Base-by-base conservation (phyloP, 179 eudicot species). In the Amaranthus tricolor region DNA sequence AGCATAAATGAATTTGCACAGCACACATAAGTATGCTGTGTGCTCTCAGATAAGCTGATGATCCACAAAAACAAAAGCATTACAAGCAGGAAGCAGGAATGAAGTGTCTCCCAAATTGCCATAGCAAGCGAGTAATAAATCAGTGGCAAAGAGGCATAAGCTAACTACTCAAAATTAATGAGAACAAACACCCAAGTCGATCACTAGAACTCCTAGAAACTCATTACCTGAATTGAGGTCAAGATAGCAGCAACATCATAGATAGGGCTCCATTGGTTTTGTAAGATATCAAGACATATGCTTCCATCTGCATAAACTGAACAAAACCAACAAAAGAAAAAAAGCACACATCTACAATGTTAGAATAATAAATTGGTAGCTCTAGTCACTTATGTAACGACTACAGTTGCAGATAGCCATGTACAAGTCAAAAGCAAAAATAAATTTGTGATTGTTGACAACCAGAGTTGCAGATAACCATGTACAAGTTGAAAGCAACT, bases 241-340 rank as follows among this genome's bases (percentile, higher is more conserved):
- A 91, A 89, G 83, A 89, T 91, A 60, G 97, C 97, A 75, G 97
- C 97, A 49, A 89, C 97, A 78, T 91, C 97, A 82, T 91, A 91
- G 21, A 91, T 91, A 53, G 97, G 97, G 77, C 97, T 91, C 97
- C 97, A 91, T 74, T 91, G 97, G 73, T 91, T 91, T 87, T 91
- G 97, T 79, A 91, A 85, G 70, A 91, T 91, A 76, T 91, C 97
- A 82, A 91, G 81, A 82, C 97, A 91, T 45, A 91, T 91, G 80
- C 97, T 91, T 70, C 97, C 93, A 80, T 89, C 97, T 2, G 97
- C 97, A 84, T 91, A 91, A 78, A 88, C 94, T 89, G 40, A 31
- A 31, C 13, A 76, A 50, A 31, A n/a, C 15, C 53, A 52, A 51
- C 19, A 47, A 56, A 61, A 20, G 16, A 31, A 31, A 31, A 31